These are phyloP conservation scores for Hypoxylon lenormandii DNA, from an alignment of 495 filamentous ascomycete species.

Conservation along the genomic window DNA sequence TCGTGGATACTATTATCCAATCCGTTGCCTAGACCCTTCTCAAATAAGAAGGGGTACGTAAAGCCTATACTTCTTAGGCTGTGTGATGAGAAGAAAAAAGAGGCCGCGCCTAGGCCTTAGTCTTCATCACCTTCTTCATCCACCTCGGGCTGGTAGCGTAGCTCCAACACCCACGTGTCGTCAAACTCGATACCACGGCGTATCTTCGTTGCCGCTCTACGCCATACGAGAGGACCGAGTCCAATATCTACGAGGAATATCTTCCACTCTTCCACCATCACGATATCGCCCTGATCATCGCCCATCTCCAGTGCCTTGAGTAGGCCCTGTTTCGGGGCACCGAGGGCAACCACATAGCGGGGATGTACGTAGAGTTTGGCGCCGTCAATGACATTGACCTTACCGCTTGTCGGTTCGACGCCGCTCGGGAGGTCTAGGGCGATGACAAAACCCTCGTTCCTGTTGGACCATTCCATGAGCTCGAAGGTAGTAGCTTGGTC, in stretches of 20 bases:
- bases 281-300: slow-evolving; percentile 63
- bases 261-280: slow-evolving; percentile 69
- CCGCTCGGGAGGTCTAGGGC: slow-evolving; percentile 90
- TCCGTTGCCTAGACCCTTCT: too few species aligned
- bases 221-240: slow-evolving; percentile 82
- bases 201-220: slow-evolving; percentile 81
- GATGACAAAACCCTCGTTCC: slow-evolving; percentile 78
- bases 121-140: slow-evolving; percentile 47
- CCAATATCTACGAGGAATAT: slow-evolving; percentile 88
- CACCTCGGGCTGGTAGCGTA: slow-evolving; percentile 60
- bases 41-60: too few species aligned
- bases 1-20: too few species aligned
- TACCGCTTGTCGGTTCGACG: slow-evolving; percentile 81
- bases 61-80: too few species aligned
- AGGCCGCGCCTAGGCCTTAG: neutral
- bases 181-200: slow-evolving; percentile 87
- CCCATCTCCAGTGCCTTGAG: slow-evolving; percentile 74
- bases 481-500: slow-evolving; percentile 85
- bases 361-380: slow-evolving; percentile 78
- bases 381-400: slow-evolving; percentile 69
- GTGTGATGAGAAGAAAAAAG: neutral
- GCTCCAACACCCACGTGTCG: slow-evolving; percentile 79
- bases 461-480: slow-evolving; percentile 87
- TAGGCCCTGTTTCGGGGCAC: slow-evolving; percentile 84
- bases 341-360: slow-evolving; percentile 81